Conservation (phyloP, 345 rosid genomes). For the Eucalyptus caleyi region DNA sequence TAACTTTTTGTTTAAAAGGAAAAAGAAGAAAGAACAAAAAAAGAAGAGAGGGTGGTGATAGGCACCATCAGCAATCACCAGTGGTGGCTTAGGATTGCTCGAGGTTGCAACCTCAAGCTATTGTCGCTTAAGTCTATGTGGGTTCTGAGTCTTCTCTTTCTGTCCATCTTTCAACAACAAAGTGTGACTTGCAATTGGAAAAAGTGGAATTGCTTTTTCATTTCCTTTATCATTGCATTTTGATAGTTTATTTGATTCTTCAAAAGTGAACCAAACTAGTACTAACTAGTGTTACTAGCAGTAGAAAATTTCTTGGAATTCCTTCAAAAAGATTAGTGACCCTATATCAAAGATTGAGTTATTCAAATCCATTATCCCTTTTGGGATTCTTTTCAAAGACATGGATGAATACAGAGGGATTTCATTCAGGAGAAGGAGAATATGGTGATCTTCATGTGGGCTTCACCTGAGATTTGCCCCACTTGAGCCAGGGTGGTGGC, state of each 20-base stretch:
- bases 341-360: background rate
- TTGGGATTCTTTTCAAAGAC: background rate
- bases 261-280: background rate
- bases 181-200: background rate
- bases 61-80: background rate
- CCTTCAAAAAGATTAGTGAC: background rate
- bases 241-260: background rate
- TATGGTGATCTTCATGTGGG: background rate
- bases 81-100: background rate
- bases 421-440: background rate
- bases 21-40: background rate
- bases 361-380: background rate
- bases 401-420: background rate
- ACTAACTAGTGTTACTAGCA: background rate
- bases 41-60: background rate
- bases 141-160: background rate
- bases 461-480: background rate
- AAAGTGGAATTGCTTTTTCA: background rate
- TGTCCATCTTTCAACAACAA: background rate
- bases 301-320: background rate
- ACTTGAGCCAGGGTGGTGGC: background rate
- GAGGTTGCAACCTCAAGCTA: background rate
- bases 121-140: background rate
- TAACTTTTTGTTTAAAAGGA: background rate
- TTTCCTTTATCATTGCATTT: background rate